Evolutionary conservation across 352 stramenopile species (phyloP), one percentile per base, ranked within the genome.

Genomic region (Phytopythium chamaehyphon): DNA sequence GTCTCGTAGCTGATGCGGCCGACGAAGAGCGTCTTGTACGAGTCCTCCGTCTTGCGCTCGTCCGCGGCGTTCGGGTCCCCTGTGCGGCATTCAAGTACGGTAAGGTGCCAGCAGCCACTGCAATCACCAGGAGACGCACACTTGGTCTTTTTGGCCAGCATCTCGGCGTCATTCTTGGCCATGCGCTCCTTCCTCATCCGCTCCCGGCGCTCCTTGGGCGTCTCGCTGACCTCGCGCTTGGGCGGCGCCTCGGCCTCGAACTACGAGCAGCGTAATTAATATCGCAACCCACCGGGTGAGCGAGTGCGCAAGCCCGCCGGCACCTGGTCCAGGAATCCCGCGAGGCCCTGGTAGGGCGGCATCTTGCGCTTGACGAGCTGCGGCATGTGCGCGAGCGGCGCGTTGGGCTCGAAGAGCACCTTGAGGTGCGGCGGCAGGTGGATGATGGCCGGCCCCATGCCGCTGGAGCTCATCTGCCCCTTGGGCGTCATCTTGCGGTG

Each of bases 21-120:
- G 1, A 99, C 92, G 69, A 99, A 99, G 0, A 99, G 79, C 39
- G 97, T 99, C 74, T 98, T 98, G 83, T 98, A 99, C 52, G 96
- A 86, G 51, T 97, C 85, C 49, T 84, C 71, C 5, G 85, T 95
- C 67, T 93, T 91, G 40, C 62, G 60, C 38, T 83, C 60, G 47
- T 87, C 76, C 24, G 68, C 40, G 8, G 64, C 67, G 39, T 88
- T 78, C 16, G 80, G 74, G 48, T 96, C 71, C 79, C 72, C 72
- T 86, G 40, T 24, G 49, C 24, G 53, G 26, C 35, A 49, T 23
- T 38, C n/a, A 33, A 33, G 5, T 33, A 33, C 28, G 28, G 28
- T 5, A 9, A 5, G 9, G 28, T 33, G 28, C n/a, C n/a, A n/a
- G n/a, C n/a, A n/a, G n/a, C n/a, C n/a, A n/a, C n/a, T n/a, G n/a